These are phyloP conservation scores for Claviceps pazoutovae DNA, from an alignment of 2,329 filamentous ascomycete genomes.

Conservation along the genomic window DNA sequence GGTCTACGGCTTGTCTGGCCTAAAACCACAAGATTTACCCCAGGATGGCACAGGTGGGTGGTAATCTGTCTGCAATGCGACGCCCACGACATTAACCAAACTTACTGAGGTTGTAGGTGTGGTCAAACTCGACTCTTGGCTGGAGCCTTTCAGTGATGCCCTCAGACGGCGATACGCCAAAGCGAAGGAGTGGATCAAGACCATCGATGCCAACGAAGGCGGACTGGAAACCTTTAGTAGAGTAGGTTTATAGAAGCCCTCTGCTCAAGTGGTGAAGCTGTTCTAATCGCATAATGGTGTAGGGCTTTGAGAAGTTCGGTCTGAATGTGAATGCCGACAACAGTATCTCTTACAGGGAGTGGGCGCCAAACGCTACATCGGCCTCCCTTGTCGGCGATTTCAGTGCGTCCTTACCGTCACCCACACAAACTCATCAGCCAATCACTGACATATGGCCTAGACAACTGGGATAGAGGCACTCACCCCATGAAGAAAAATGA, in stretches of 20 bases:
- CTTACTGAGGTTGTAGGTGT: conserved; percentile 47
- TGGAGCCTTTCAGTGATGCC: conserved; percentile 68
- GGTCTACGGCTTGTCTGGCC: conserved; percentile 11
- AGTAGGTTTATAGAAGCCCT: conserved; percentile 29
- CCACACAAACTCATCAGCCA: not conserved
- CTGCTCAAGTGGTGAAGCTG: not conserved
- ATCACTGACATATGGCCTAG: conserved; percentile 29
- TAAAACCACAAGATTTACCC: conserved; percentile 36
- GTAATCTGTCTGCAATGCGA: conserved; percentile 8
- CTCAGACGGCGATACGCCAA: conserved; percentile 65
- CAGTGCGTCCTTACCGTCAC: conserved; percentile 46
- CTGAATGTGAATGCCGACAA: conserved; percentile 70
- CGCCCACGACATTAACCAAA: not conserved
- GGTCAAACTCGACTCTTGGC: conserved; percentile 74
- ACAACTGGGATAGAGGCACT: conserved; percentile 72
- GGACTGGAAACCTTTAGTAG: conserved; percentile 84
- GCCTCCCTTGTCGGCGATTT: conserved; percentile 90
- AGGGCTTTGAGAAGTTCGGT: conserved; percentile 81
- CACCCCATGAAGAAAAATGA: conserved; percentile 77
- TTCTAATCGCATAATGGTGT: not conserved
- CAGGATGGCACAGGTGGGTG: conserved; percentile 58
- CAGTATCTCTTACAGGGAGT: conserved; percentile 85
- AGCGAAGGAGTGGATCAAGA: conserved; percentile 76
- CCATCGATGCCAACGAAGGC: conserved; percentile 70
- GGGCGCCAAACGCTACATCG: conserved; percentile 79